phyloP scores from a whole-genome alignment of 164 flowering plant species.

The Euptelea pleiosperma region DNA sequence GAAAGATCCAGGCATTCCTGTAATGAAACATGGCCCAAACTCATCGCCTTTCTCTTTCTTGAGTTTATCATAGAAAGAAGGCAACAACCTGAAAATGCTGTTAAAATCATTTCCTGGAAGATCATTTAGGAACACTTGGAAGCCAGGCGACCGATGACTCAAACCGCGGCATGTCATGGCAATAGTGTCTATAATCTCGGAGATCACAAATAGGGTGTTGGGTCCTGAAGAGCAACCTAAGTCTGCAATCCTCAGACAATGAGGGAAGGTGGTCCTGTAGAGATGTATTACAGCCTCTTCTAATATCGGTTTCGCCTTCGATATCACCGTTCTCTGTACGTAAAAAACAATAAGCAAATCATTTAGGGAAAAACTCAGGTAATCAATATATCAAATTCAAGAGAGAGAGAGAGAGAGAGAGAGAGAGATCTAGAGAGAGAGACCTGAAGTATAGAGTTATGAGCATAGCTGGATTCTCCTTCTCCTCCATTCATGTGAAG shows the following conservation, averaged over 20 bases:
- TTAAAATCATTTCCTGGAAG: conserved; percentile 59
- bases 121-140: conserved; percentile 49
- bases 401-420: too few relatives aligned
- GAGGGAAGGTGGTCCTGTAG: conserved; percentile 16
- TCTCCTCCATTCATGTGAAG: conserved; percentile 31
- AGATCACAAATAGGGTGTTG: conserved; percentile 41
- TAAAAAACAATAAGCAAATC: too few relatives aligned
- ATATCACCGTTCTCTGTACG: conserved; percentile 41
- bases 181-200: conserved; percentile 30
- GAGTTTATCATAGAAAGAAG: conserved; percentile 25
- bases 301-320: conserved; percentile 31
- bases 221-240: conserved; percentile 75
- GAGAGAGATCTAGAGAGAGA: too few relatives aligned
- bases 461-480: conserved; percentile 39
- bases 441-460: conserved; percentile 45
- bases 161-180: conserved; percentile 8
- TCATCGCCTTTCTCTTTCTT: conserved; percentile 18
- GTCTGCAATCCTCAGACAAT: conserved; percentile 41
- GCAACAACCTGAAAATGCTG: conserved; percentile 36
- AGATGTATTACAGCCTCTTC: conserved; percentile 35
- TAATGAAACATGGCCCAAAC: conserved; percentile 36
- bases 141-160: conserved; percentile 27
- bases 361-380: too few relatives aligned
- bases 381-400: too few relatives aligned
- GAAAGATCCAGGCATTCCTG: conserved; percentile 56